Percentiles rank a stretch among this genome's conserved stretches.
Conservation (phyloP, 73 alveolate genomes). For the Tetrahymena malaccensis region DNA sequence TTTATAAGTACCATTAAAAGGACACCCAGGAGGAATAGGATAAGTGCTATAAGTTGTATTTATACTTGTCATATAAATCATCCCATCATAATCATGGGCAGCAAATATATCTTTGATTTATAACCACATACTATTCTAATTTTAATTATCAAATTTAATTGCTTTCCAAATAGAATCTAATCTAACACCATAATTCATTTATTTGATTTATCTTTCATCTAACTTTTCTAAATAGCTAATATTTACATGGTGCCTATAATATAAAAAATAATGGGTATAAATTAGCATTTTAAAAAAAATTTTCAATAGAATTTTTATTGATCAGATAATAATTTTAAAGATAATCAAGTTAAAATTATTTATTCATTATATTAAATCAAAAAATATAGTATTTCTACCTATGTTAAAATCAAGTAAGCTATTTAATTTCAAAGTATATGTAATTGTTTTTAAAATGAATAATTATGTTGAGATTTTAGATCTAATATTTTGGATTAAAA, state of each 20-base stretch:
- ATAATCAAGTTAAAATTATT: no score
- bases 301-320: no score
- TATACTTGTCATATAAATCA: neutral
- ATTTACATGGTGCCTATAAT: neutral
- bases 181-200: neutral
- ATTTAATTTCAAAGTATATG: no score
- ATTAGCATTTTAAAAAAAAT: no score
- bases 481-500: no score
- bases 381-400: no score
- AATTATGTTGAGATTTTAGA: no score
- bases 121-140: neutral
- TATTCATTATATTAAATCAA: no score
- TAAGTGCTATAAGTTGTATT: neutral
- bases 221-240: neutral
- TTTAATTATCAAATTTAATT: neutral
- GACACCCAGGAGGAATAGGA: neutral
- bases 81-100: neutral
- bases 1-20: neutral
- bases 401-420: no score
- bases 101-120: neutral
- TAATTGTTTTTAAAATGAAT: no score
- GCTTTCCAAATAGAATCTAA: neutral
- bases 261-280: no score
- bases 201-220: neutral
- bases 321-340: no score